Percentiles rank a stretch among this genome's conserved stretches.
Evolutionary conservation across 2,329 filamentous ascomycete species (phyloP).

Genomic region (Fusarium xylarioides): DNA sequence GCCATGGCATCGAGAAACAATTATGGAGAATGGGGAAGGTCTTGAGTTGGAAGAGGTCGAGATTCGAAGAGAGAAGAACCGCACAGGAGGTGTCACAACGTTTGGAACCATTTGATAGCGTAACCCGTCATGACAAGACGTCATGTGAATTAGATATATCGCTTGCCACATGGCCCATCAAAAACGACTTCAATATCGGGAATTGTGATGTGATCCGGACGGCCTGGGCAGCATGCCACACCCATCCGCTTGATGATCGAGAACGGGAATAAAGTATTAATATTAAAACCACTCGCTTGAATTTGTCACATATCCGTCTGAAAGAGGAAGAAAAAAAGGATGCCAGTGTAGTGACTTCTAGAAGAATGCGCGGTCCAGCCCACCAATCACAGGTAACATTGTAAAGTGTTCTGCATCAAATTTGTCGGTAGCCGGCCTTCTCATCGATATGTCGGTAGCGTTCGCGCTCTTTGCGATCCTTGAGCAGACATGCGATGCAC

Average conservation of each 20-base stretch:
- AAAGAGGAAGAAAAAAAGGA: constrained; percentile 12
- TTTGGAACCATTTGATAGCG: constrained; percentile 36
- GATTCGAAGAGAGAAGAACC: constrained; percentile 38
- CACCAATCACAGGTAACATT: constrained; percentile 14
- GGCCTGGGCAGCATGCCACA: not conserved
- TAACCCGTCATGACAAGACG: constrained; percentile 7
- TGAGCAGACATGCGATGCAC: constrained; percentile 77
- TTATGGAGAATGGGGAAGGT: constrained; percentile 56
- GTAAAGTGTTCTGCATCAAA: constrained; percentile 46
- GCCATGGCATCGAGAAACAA: constrained; percentile 82
- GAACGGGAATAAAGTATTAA: constrained; percentile 18
- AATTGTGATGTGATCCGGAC: not conserved
- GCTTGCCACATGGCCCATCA: not conserved
- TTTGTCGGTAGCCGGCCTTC: constrained; percentile 69
- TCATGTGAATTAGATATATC: constrained; percentile 5
- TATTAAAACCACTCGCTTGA: constrained; percentile 22
- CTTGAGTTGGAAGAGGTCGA: constrained; percentile 52
- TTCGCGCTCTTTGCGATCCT: constrained; percentile 82
- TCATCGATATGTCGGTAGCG: constrained; percentile 83
- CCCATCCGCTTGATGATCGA: not conserved
- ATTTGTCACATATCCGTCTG: constrained; percentile 22
- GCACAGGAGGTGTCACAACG: constrained; percentile 41
- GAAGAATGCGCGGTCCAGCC: not conserved
- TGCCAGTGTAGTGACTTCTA: constrained; percentile 3
- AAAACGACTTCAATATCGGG: not conserved